These are phyloP conservation scores for Sporothrix dimorphospora DNA, from an alignment of 2,329 filamentous ascomycete genomes.

Conservation along the genomic window DNA sequence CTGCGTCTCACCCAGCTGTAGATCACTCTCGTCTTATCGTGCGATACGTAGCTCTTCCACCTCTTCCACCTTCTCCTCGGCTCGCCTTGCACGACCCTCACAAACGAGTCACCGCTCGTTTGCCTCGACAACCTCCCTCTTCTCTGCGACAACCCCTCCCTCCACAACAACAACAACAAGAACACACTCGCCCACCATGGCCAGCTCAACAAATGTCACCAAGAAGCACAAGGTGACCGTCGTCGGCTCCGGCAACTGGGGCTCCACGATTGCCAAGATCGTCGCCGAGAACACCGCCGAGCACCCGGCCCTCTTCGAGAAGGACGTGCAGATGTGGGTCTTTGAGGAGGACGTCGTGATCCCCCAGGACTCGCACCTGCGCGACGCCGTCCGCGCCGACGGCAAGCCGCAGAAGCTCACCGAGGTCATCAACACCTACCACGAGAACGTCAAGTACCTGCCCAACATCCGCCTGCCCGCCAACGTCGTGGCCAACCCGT, in stretches of 20 bases:
- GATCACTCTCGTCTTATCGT: constrained; percentile 8
- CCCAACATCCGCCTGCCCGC: constrained; percentile 80
- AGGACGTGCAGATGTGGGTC: constrained; percentile 97
- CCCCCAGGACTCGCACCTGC: constrained; percentile 70
- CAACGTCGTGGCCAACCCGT: constrained; percentile 85
- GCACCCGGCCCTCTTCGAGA: constrained; percentile 80
- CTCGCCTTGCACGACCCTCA: background rate
- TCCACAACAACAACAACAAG: background rate
- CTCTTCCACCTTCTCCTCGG: background rate
- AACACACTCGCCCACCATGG: background rate
- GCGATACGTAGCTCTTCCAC: background rate
- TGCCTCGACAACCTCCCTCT: background rate
- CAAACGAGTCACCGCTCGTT: background rate
- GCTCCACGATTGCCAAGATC: constrained; percentile 96
- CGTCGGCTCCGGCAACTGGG: constrained; percentile 97
- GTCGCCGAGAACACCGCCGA: constrained; percentile 86
- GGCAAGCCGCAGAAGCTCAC: constrained; percentile 84
- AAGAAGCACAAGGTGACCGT: constrained; percentile 92
- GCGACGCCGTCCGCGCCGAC: constrained; percentile 61
- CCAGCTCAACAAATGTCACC: constrained; percentile 1
- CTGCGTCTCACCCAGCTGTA: background rate
- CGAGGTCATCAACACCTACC: constrained; percentile 81
- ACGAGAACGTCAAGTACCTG: constrained; percentile 98
- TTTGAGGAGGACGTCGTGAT: constrained; percentile 88
- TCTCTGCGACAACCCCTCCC: background rate